Evolutionary conservation across 805 yeast genomes (phyloP).

Genomic region (Candida montana): DNA sequence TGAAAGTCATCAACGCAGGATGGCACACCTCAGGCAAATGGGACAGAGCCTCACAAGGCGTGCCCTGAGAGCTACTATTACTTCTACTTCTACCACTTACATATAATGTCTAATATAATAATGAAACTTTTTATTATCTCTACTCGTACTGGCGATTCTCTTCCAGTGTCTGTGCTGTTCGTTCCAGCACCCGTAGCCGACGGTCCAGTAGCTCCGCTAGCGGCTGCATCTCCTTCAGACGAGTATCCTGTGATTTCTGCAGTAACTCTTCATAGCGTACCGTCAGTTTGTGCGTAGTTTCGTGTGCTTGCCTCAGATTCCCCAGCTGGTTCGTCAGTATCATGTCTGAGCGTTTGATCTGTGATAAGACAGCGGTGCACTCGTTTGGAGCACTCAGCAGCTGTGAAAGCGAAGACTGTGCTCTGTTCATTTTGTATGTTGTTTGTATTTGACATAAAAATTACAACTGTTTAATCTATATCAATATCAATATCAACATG

Average conservation of each 20-base stretch:
- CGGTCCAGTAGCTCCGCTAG: constrained; percentile 69
- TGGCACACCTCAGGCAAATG: constrained; percentile 79
- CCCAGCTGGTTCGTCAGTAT: constrained; percentile 19
- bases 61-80: constrained; percentile 13
- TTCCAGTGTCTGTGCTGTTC: constrained; percentile 36
- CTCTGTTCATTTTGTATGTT: not conserved
- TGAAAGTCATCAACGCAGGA: constrained; percentile 71
- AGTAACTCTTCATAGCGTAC: constrained; percentile 10
- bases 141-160: constrained; percentile 19
- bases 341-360: constrained; percentile 19
- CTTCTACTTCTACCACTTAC: not conserved
- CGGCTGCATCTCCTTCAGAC: constrained; percentile 37
- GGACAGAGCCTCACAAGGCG: constrained; percentile 46
- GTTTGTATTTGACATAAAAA: not conserved
- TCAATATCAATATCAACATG: not conserved
- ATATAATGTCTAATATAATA: not conserved
- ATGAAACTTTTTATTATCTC: not conserved
- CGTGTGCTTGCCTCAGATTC: constrained; percentile 11
- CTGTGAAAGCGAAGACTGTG: not conserved
- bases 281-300: constrained; percentile 6
- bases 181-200: constrained; percentile 65
- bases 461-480: not conserved
- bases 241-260: not conserved
- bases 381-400: constrained; percentile 5
- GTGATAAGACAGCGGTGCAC: constrained; percentile 9